Evolutionary conservation across 116 monocot genomes (phyloP), one percentile per base, ranked within the genome.

Genomic region (Phalaenopsis hybrid): DNA sequence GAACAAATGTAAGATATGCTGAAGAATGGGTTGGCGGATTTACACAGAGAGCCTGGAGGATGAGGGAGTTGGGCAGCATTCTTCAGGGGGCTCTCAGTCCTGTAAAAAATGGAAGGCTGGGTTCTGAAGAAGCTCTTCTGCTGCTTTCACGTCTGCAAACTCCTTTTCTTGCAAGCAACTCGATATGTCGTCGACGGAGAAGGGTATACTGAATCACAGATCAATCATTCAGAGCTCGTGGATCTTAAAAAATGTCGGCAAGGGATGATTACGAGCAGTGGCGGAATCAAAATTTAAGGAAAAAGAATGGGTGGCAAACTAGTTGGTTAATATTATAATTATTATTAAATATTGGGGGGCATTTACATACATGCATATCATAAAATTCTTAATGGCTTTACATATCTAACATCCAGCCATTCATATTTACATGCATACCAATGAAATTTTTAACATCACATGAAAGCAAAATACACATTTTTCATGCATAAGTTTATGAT

Each of bases 91-190:
- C 81, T 82, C 86, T 92, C 88, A 92, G 43, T 92, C 89, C 87
- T 88, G 89, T 88, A 98, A 93, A 95, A 99, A 95, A 57, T 95
- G 93, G 95, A 99, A 99, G 82, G 92, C 85, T n/a, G 92, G 92
- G 81, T 95, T 91, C 81, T 87, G 86, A 72, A 93, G 93, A 85
- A 95, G 93, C 85, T 92, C 89, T 48, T 90, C 89, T 81, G 99
- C 86, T 81, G 90, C 85, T 85, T 92, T 93, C 33, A 95, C 91
- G 76, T 89, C 91, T 48, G 83, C 31, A 77, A 93, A 93, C 0
- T 99, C 95, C 80, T 89, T 95, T 25, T 93, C 92, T 83, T 93
- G 89, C 44, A 87, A 18, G 21, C 93, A 85, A 77, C 59, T 92
- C 18, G 91, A 89, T 84, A 99, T 89, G 78, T 99, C 99, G 73